Base-by-base conservation (phyloP, 1,139 yeast genomes). In the Scheffersomyces insectosa region DNA sequence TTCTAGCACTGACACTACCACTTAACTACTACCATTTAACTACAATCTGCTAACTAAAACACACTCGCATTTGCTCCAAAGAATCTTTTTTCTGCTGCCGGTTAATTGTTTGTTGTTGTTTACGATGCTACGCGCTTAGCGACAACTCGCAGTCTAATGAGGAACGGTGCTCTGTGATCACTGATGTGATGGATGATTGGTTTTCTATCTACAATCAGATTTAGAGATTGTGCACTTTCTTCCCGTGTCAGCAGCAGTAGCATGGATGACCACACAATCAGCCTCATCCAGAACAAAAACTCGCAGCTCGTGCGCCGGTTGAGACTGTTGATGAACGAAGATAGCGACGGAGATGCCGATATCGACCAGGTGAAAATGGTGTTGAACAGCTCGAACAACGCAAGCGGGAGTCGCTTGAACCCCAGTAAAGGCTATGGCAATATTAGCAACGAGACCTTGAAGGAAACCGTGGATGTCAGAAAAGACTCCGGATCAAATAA, bases 31-130 rank as follows among this genome's bases (percentile, higher is more conserved):
- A 16, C 16, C 16, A 16, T 16, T 16, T 16, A 3, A 16, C 3
- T 4, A 4, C 16, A 16, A 3, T 16, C 25, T 5, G 25, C 25
- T 20, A 20, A 20, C 20, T 16, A 16, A 20, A 20, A 7, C 5
- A 3, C 3, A 5, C 25, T 20, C 25, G 8, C 25, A 20, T 16
- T 16, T 16, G 4, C 25, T 20, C 25, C 25, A 20, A 20, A 20
- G 25, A 20, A 20, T 20, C 25, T 20, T 20, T 20, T 20, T 20
- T 20, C 25, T 20, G 25, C 25, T 20, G 25, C 25, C 43, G 42
- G 25, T 36, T 44, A n/a, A 45, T 44, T 33, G 38, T 23, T 34
- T 36, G 40, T 39, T 29, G 33, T 25, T 12, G 13, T 11, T 27
- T 23, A 23, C 27, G 31, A 12, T 36, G 33, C n/a, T 11, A 42